Percentiles rank a stretch among this genome's conserved stretches.
phyloP scores from a whole-genome alignment of 345 rosid genomes.

The Passiflora organensis region DNA sequence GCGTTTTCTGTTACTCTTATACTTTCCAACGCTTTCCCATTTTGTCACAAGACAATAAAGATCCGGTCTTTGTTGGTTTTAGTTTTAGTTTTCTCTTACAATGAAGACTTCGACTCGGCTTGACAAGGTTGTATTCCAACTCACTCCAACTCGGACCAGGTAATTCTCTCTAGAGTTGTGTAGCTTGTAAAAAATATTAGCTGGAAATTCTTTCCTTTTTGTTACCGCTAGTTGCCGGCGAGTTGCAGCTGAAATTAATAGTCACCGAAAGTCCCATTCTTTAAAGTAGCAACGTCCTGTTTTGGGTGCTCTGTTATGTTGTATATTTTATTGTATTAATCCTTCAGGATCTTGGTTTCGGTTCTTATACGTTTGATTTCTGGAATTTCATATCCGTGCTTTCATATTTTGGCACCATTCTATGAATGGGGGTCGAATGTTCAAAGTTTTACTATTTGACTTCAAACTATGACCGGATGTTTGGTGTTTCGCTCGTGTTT shows the following conservation, averaged over 20 bases:
- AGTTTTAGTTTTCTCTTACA: background rate
- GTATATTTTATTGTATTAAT: background rate
- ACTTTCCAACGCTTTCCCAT: background rate
- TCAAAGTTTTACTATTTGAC: background rate
- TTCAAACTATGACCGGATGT: background rate
- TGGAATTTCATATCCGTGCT: background rate
- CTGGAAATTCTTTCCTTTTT: background rate
- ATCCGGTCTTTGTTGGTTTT: constrained; percentile 12
- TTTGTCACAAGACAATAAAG: constrained; percentile 5
- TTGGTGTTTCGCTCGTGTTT: background rate
- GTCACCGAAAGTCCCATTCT: no score
- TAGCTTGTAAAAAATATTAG: background rate
- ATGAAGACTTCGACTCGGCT: constrained; percentile 88
- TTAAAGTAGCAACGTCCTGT: no score
- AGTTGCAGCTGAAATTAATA: no score
- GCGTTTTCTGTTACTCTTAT: background rate
- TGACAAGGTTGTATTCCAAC: constrained; percentile 86
- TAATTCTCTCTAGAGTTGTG: constrained; percentile 9
- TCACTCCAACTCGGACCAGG: constrained; percentile 98
- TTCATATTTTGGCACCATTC: background rate
- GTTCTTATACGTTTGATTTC: background rate
- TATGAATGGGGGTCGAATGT: background rate
- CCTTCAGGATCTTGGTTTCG: constrained; percentile 4
- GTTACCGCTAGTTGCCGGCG: background rate
- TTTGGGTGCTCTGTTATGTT: background rate